Percentiles rank a stretch among this genome's conserved stretches.
phyloP scores from a whole-genome alignment of 2,329 filamentous ascomycete species.

The Xylaria sp. region DNA sequence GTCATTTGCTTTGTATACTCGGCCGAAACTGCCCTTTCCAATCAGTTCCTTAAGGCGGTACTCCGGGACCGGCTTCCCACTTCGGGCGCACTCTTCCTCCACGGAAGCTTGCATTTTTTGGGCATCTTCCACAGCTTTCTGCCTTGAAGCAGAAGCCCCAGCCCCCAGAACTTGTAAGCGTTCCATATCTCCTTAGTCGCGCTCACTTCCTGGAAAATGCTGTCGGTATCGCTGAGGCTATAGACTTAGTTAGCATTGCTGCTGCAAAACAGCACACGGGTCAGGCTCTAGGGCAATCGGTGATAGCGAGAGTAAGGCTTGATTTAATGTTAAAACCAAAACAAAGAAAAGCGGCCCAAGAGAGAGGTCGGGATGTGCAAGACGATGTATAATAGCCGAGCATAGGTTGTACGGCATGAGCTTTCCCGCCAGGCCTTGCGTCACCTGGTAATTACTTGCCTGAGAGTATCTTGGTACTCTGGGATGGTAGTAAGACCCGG shows the following conservation, averaged over 20 bases:
- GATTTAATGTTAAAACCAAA: background rate
- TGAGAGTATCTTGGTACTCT: constrained; percentile 8
- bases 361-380: background rate
- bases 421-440: background rate
- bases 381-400: background rate
- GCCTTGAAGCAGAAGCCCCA: constrained; percentile 38
- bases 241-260: background rate
- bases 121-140: constrained; percentile 71
- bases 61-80: constrained; percentile 64
- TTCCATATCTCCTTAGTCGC: constrained; percentile 32
- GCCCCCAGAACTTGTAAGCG: constrained; percentile 36
- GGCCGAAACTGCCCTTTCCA: constrained; percentile 75
- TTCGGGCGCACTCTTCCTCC: constrained; percentile 64
- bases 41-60: constrained; percentile 76
- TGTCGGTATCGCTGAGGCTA: constrained; percentile 8
- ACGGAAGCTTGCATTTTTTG: constrained; percentile 71
- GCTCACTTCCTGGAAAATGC: constrained; percentile 6
- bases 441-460: constrained; percentile 17
- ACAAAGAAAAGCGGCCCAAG: background rate
- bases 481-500: background rate
- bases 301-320: background rate
- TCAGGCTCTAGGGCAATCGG: background rate
- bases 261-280: background rate
- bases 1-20: constrained; percentile 70
- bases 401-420: background rate